Percentiles rank a stretch among this genome's conserved stretches.
Conservation (phyloP, 352 stramenopile species). For the Poterioochromonas sp. region DNA sequence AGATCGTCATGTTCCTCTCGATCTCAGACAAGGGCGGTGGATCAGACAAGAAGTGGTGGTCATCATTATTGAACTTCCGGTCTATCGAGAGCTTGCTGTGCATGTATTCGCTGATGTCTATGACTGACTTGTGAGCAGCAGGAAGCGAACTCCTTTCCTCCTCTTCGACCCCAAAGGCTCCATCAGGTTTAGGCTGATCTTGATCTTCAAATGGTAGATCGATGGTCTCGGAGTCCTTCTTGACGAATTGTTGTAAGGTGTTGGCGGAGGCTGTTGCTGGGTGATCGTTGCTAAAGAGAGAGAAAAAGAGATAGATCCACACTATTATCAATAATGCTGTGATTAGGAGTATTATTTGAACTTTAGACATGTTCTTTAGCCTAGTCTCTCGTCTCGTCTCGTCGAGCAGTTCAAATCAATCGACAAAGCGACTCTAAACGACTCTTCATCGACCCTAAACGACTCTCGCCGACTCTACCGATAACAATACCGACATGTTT, state of each 20-base stretch:
- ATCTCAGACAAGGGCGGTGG: slow-evolving; percentile 16
- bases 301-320: background rate
- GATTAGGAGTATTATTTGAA: background rate
- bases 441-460: no score
- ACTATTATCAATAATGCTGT: background rate
- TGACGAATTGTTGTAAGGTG: background rate
- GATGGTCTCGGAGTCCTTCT: background rate
- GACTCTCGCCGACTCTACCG: no score
- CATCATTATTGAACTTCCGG: background rate
- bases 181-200: background rate
- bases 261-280: background rate
- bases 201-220: background rate
- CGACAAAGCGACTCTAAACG: no score
- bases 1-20: background rate
- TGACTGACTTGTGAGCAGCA: background rate
- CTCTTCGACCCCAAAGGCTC: background rate
- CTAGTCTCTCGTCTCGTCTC: no score
- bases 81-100: background rate
- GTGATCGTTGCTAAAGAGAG: background rate
- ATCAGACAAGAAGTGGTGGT: background rate
- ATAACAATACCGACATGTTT: no score
- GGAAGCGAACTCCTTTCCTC: background rate
- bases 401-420: background rate
- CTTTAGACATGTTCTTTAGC: background rate
- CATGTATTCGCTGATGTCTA: background rate